These are phyloP conservation scores for Sordaria brevicollis DNA, from an alignment of 495 filamentous ascomycete species.

Conservation along the genomic window DNA sequence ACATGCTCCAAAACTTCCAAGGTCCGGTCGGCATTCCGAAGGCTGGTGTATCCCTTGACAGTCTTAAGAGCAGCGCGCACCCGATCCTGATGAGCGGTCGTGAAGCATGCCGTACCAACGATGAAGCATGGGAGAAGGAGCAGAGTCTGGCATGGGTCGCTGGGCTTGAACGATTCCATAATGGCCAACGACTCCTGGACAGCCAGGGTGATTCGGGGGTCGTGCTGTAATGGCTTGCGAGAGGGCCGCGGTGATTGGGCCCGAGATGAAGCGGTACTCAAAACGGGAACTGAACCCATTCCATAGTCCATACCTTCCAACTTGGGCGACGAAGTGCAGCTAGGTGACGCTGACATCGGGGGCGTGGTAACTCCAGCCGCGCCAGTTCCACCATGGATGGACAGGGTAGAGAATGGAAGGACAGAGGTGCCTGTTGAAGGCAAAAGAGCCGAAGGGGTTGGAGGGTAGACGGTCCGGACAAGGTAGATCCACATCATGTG, in stretches of 20 bases:
- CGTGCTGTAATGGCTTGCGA: conserved; percentile 31
- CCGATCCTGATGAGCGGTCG: conserved; percentile 54
- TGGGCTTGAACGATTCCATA: conserved; percentile 49
- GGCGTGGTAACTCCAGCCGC: conserved; percentile 25
- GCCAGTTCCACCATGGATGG: conserved; percentile 4
- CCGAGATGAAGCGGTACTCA: neutral
- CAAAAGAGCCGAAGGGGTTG: conserved; percentile 21
- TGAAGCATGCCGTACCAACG: conserved; percentile 78
- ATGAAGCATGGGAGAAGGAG: conserved; percentile 83
- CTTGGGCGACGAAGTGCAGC: conserved; percentile 30
- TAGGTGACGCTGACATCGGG: conserved; percentile 29
- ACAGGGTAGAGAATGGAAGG: conserved; percentile 10
- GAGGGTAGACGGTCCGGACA: conserved; percentile 73
- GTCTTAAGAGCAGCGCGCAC: conserved; percentile 58
- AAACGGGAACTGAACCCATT: neutral
- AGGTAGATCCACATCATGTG: conserved; percentile 90
- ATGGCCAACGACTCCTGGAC: conserved; percentile 68
- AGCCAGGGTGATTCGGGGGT: conserved; percentile 58
- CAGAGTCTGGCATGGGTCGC: conserved; percentile 56
- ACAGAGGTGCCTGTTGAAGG: conserved; percentile 16
- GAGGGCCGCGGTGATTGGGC: conserved; percentile 40
- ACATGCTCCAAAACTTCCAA: conserved; percentile 65
- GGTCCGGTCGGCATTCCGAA: conserved; percentile 72
- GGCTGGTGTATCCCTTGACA: conserved; percentile 65
- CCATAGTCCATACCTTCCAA: neutral